phyloP scores from a whole-genome alignment of 768 basidiomycete genomes.

The Cubamyces sp. region DNA sequence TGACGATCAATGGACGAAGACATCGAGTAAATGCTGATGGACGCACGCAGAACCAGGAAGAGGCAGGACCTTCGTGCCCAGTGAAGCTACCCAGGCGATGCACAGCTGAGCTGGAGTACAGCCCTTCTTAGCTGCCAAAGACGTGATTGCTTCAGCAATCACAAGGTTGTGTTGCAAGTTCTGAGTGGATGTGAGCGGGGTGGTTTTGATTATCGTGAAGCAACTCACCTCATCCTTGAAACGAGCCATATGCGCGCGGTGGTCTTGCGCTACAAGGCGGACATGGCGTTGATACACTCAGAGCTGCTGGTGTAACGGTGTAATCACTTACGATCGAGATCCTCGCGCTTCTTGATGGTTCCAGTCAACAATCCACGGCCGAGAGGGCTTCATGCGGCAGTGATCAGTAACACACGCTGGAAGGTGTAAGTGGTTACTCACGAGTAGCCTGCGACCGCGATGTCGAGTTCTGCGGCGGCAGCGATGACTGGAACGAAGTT shows the following conservation, averaged over 20 bases:
- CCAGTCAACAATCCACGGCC: constrained; percentile 58
- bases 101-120: constrained; percentile 43
- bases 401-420: not conserved
- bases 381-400: constrained; percentile 46
- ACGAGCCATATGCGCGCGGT: not conserved
- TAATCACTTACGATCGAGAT: constrained; percentile 33
- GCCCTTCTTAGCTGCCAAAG: constrained; percentile 44
- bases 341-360: constrained; percentile 42
- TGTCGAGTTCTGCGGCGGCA: constrained; percentile 55
- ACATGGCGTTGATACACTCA: not conserved
- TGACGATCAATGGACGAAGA: not conserved
- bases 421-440: constrained; percentile 29
- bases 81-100: constrained; percentile 43
- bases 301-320: not conserved
- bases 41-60: constrained; percentile 49
- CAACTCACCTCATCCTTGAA: constrained; percentile 20
- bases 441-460: constrained; percentile 64
- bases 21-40: not conserved
- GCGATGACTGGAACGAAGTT: constrained; percentile 45
- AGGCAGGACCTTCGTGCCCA: constrained; percentile 45
- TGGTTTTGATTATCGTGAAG: not conserved
- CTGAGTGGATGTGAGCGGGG: not conserved
- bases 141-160: constrained; percentile 44
- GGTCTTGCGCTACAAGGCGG: constrained; percentile 40
- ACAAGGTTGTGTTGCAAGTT: constrained; percentile 38